Base-by-base conservation (phyloP, 148 eudicot species). In the Chenopodium berlandieri region DNA sequence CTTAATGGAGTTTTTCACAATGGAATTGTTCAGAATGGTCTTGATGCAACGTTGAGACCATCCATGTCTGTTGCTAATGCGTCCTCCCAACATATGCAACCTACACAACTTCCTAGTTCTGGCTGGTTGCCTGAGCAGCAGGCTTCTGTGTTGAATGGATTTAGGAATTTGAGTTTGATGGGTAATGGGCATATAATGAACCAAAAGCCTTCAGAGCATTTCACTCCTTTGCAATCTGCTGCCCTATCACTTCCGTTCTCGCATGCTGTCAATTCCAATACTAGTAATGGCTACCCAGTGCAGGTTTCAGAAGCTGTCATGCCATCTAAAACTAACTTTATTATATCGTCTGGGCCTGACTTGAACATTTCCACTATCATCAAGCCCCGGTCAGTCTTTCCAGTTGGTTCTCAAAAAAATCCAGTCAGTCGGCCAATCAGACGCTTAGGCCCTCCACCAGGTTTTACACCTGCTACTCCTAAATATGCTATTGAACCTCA, bases 371-470 rank as follows among this genome's bases (percentile, higher is more conserved):
- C 85, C 67, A 67, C 85, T 2, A n/a, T 77, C 83, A n/a, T 77
- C 83, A 89, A 82, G 68, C 71, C 83, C 23, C 80, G 83, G 47
- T 76, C 92, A 71, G 50, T 82, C 67, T 69, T 83, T 50, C 87
- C 91, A 20, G 71, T 85, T 37, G 88, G 83, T 78, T 23, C 89
- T 69, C 92, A 85, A 82, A 94, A 90, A 82, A 91, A 80, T 85
- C 98, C 98, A 46, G 97, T 91, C 74, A 83, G 97, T 85, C 92
- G 95, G 82, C 98, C 99, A 65, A 78, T 81, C 23, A 85, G 99
- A 88, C 94, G 89, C 60, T 63, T 85, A n/a, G 99, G 98, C 4
- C 98, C 99, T 31, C 98, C 99, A 71, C 99, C 98, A 73, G 98
- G 98, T 71, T 96, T 96, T 79, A 89, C 88, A 71, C 86, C 90